Conservation (phyloP, 768 basidiomycete species). For the Leccinum olivaceopallidum region DNA sequence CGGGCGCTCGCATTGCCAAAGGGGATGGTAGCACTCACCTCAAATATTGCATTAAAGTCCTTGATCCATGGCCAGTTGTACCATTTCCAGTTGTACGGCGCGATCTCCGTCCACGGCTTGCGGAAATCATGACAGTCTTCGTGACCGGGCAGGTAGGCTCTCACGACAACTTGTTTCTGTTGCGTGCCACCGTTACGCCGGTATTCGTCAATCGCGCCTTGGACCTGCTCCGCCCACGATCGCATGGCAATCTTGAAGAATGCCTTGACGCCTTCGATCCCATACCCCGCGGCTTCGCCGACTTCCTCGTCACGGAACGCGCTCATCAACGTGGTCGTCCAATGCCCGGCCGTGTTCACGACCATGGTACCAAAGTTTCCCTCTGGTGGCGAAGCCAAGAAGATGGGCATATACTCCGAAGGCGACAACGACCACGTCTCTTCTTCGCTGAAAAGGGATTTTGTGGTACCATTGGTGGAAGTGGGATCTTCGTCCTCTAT, state of each 20-base stretch:
- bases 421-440: slow-evolving; percentile 53
- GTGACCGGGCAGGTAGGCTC: slow-evolving; percentile 66
- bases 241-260: slow-evolving; percentile 62
- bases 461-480: slow-evolving; percentile 26
- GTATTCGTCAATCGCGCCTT: slow-evolving; percentile 42
- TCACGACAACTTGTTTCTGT: slow-evolving; percentile 49
- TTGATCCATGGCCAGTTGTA: slow-evolving; percentile 68
- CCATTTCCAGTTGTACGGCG: slow-evolving; percentile 47
- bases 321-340: slow-evolving; percentile 59
- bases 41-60: slow-evolving; percentile 57
- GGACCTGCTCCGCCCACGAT: slow-evolving; percentile 54
- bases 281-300: slow-evolving; percentile 40
- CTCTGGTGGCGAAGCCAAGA: slow-evolving; percentile 45
- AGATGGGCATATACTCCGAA: slow-evolving; percentile 50
- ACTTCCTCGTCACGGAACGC: slow-evolving; percentile 38
- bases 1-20: background rate
- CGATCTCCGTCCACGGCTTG: slow-evolving; percentile 47
- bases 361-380: slow-evolving; percentile 62
- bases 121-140: slow-evolving; percentile 57
- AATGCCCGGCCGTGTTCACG: slow-evolving; percentile 67
- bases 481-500: slow-evolving; percentile 15
- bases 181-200: slow-evolving; percentile 26
- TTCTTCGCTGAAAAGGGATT: slow-evolving; percentile 56
- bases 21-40: slow-evolving; percentile 40
- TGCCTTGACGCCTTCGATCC: slow-evolving; percentile 52